A percentile compares a stretch with the other conserved stretches of the same genome.
Evolutionary conservation across 2,329 filamentous ascomycete species (phyloP).

Genomic region (Myriosclerotinia curreyana): DNA sequence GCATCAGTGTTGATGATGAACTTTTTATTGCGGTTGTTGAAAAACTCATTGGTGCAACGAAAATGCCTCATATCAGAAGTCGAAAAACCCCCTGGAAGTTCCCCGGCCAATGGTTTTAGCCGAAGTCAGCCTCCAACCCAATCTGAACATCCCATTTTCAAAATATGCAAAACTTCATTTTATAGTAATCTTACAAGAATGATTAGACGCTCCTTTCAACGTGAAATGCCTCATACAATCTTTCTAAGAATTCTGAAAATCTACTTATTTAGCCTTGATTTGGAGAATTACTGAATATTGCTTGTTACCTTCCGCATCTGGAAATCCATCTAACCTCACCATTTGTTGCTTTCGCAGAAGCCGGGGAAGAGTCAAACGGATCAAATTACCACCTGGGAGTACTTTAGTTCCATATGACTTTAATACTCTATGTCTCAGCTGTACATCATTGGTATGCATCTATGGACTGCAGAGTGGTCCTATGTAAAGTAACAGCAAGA

Average conservation of each 20-base stretch:
- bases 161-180: not conserved
- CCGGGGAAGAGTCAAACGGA: not conserved
- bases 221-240: constrained; percentile 6
- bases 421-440: not conserved
- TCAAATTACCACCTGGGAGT: not conserved
- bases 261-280: not conserved
- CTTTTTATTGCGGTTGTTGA: not conserved
- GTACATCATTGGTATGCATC: too few species aligned
- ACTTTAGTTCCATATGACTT: not conserved
- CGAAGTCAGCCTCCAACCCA: not conserved
- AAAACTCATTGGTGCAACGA: not conserved
- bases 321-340: not conserved
- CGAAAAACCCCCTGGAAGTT: not conserved
- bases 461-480: not conserved
- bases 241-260: not conserved
- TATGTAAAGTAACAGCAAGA: not conserved
- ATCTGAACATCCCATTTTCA: constrained; percentile 6
- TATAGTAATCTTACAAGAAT: not conserved
- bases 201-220: too few species aligned
- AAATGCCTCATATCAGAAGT: constrained; percentile 14
- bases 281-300: not conserved
- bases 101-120: constrained; percentile 5
- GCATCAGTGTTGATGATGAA: not conserved
- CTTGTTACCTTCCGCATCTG: not conserved
- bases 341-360: not conserved